Conservation (phyloP, 2,329 filamentous ascomycete genomes). For the Cladophialophora bantiana region DNA sequence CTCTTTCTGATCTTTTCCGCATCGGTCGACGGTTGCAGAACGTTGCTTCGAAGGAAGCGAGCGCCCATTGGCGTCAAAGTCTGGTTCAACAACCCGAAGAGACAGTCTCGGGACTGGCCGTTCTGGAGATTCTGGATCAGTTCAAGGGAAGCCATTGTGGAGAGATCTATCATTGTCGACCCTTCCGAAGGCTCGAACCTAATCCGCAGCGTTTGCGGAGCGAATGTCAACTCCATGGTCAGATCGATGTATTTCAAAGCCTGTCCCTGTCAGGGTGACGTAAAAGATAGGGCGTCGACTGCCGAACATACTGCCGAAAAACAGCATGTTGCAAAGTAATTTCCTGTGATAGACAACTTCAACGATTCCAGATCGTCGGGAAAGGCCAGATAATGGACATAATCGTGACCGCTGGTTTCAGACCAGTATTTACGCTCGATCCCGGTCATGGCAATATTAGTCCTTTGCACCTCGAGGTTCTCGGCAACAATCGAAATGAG, state of each 20-base stretch:
- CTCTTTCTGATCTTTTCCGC: conserved; percentile 71
- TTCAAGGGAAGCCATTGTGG: conserved; percentile 85
- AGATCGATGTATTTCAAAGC: conserved; percentile 81
- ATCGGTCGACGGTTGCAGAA: conserved; percentile 86
- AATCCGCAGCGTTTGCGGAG: conserved; percentile 80
- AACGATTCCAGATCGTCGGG: conserved; percentile 80
- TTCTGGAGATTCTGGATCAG: conserved; percentile 86
- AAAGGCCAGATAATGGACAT: conserved; percentile 80
- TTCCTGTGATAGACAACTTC: conserved; percentile 79
- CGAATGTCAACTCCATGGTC: conserved; percentile 71
- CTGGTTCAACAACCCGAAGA: conserved; percentile 85
- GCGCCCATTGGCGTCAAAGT: conserved; percentile 89
- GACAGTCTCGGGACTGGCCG: conserved; percentile 77
- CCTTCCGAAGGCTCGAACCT: conserved; percentile 87
- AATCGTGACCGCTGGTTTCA: conserved; percentile 76
- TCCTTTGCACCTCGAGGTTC: conserved; percentile 60
- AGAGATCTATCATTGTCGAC: conserved; percentile 93
- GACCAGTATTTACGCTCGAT: conserved; percentile 85
- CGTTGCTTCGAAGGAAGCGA: conserved; percentile 80
- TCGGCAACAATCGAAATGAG: conserved; percentile 77
- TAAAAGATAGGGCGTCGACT: background rate
- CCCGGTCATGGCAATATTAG: conserved; percentile 62
- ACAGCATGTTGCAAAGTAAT: conserved; percentile 83
- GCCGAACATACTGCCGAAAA: conserved; percentile 76
- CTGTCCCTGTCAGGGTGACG: conserved; percentile 53